Percentiles rank a stretch among this genome's conserved stretches.
These are phyloP conservation scores for Suillus hirtellus DNA, from an alignment of 768 basidiomycete genomes.

Conservation along the genomic window DNA sequence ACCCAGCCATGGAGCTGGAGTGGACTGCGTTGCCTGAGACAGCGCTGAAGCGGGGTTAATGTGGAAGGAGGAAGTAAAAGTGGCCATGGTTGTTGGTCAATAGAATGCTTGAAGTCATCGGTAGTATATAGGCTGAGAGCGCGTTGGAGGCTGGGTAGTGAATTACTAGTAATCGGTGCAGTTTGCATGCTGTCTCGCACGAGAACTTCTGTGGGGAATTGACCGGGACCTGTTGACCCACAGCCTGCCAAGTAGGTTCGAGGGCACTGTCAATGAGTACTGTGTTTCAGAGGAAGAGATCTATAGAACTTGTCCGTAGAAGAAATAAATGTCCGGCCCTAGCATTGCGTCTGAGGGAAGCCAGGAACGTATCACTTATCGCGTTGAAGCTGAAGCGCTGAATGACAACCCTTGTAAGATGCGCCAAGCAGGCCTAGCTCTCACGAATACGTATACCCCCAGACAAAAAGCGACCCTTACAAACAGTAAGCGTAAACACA, in stretches of 20 bases:
- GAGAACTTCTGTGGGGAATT: background rate
- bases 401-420: background rate
- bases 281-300: background rate
- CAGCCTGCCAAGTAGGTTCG: background rate
- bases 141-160: background rate
- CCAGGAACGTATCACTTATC: background rate
- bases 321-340: background rate
- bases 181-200: background rate
- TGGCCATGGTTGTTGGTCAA: background rate
- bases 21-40: constrained; percentile 39
- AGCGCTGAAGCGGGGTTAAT: background rate
- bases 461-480: no score
- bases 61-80: background rate
- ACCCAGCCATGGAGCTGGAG: constrained; percentile 48
- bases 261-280: background rate
- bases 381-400: background rate
- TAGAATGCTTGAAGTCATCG: background rate
- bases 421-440: background rate
- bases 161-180: background rate
- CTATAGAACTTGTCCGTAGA: background rate
- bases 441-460: constrained; percentile 6
- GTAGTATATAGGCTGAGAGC: background rate
- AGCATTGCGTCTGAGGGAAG: background rate
- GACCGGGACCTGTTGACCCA: background rate
- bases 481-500: background rate